Percentiles rank a stretch among this genome's conserved stretches.
Evolutionary conservation across 2,329 filamentous ascomycete species (phyloP).

Genomic region (Verticillium zaregamsianum): DNA sequence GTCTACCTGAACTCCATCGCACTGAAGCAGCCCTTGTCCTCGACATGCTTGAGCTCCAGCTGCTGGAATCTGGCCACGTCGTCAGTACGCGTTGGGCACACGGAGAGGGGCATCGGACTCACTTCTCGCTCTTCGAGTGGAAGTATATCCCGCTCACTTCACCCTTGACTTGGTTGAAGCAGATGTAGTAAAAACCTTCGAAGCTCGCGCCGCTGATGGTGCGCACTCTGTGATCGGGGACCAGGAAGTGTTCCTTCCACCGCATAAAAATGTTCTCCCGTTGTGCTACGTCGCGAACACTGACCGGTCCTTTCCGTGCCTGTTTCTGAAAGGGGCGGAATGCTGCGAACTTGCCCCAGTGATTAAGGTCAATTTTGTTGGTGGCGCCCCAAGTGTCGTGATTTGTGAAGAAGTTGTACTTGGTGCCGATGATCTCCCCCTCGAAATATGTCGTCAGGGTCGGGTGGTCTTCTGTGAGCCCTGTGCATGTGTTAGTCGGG

Average conservation of each 20-base stretch:
- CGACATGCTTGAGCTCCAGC: conserved; percentile 83
- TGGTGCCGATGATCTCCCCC: conserved; percentile 93
- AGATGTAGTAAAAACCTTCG: conserved; percentile 98
- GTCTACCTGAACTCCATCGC: conserved; percentile 72
- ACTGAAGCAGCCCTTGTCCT: conserved; percentile 76
- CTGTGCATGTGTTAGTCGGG: conserved; percentile 39
- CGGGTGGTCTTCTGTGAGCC: conserved; percentile 90
- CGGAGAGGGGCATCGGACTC: conserved; percentile 31
- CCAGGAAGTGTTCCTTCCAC: conserved; percentile 98
- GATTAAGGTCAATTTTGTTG: conserved; percentile 84
- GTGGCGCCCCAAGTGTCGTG: conserved; percentile 89
- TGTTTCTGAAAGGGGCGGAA: conserved; percentile 71
- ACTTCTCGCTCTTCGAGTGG: conserved; percentile 97
- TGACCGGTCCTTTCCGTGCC: conserved; percentile 49
- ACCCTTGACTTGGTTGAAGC: conserved; percentile 89
- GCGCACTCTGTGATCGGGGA: conserved; percentile 87
- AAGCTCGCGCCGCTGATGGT: conserved; percentile 94
- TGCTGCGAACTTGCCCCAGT: conserved; percentile 87
- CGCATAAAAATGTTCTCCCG: conserved; percentile 95
- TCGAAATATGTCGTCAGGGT: conserved; percentile 99
- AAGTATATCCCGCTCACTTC: conserved; percentile 94
- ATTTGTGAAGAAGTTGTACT: conserved; percentile 89
- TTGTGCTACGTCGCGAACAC: conserved; percentile 68
- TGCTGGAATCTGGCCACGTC: conserved; percentile 72
- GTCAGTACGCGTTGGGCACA: conserved; percentile 5